A percentile compares a stretch with the other conserved stretches of the same genome.
Evolutionary conservation across 2,329 filamentous ascomycete species (phyloP).

Genomic region (Trematosphaeria pertusa): DNA sequence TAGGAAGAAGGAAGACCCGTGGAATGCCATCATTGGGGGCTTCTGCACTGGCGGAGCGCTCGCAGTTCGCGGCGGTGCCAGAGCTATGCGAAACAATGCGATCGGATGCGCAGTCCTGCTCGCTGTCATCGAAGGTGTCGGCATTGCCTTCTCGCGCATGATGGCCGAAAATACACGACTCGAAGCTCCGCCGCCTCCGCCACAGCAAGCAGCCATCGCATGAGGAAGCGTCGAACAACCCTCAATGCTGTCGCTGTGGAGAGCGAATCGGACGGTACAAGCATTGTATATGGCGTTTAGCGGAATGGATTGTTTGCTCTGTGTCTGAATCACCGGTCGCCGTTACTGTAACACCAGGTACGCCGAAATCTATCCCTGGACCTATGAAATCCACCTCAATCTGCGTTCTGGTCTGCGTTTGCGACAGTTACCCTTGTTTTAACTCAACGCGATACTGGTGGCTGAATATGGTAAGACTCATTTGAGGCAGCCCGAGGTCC

Average conservation of each 20-base stretch:
- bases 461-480: no score
- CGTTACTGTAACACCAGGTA: no score
- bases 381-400: no score
- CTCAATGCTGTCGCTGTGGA: background rate
- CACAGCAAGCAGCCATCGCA: slow-evolving; percentile 22
- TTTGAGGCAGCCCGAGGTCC: no score
- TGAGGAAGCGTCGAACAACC: background rate
- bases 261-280: no score
- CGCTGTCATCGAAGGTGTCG: slow-evolving; percentile 93
- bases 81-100: slow-evolving; percentile 88
- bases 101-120: slow-evolving; percentile 93
- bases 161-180: slow-evolving; percentile 85
- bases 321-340: no score
- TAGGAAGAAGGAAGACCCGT: slow-evolving; percentile 90
- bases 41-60: slow-evolving; percentile 88
- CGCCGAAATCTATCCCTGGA: no score
- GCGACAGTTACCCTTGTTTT: no score
- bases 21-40: slow-evolving; percentile 93
- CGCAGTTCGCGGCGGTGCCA: slow-evolving; percentile 86
- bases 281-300: no score
- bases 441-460: no score
- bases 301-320: no score
- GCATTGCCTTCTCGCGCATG: slow-evolving; percentile 91
- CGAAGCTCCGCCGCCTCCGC: slow-evolving; percentile 60
- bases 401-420: no score